A percentile compares a stretch with the other conserved stretches of the same genome.
These are phyloP conservation scores for Amanita phalloides DNA, from an alignment of 768 basidiomycete genomes.

Conservation along the genomic window DNA sequence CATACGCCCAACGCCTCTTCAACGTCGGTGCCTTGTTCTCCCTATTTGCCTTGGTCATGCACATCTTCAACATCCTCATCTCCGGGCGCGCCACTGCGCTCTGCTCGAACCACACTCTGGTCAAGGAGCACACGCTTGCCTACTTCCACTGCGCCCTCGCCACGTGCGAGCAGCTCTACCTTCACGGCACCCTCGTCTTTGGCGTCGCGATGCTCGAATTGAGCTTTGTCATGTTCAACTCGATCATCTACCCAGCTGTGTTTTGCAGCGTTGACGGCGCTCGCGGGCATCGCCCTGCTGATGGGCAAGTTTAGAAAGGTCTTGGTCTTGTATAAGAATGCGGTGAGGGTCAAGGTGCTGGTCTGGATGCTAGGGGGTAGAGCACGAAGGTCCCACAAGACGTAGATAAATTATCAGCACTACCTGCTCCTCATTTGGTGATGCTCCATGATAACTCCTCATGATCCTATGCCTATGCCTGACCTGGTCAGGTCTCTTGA, in stretches of 20 bases:
- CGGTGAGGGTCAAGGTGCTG: no score
- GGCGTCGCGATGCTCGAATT: conserved; percentile 15
- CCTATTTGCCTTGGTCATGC: conserved; percentile 18
- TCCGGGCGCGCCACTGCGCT: conserved; percentile 18
- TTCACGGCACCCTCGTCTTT: conserved; percentile 17
- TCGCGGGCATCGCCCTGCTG: not conserved
- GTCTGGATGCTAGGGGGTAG: no score
- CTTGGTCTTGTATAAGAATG: no score
- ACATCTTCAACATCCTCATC: conserved; percentile 21
- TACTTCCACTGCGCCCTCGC: conserved; percentile 18
- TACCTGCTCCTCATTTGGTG: no score
- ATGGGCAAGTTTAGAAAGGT: no score
- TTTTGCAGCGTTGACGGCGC: not conserved
- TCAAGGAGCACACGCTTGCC: conserved; percentile 8
- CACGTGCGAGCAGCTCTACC: conserved; percentile 22
- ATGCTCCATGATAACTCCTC: no score
- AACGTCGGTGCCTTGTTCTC: conserved; percentile 21
- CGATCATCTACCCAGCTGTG: conserved; percentile 17
- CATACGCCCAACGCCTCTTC: conserved; percentile 13
- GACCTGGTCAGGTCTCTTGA: not conserved
- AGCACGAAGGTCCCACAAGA: no score
- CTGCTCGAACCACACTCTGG: conserved; percentile 11
- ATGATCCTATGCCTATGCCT: not conserved
- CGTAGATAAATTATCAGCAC: no score
- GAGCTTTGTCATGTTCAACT: conserved; percentile 19